A percentile compares a stretch with the other conserved stretches of the same genome.
phyloP scores from a whole-genome alignment of 176 grass and related monocot genomes.

The Oryza punctata region DNA sequence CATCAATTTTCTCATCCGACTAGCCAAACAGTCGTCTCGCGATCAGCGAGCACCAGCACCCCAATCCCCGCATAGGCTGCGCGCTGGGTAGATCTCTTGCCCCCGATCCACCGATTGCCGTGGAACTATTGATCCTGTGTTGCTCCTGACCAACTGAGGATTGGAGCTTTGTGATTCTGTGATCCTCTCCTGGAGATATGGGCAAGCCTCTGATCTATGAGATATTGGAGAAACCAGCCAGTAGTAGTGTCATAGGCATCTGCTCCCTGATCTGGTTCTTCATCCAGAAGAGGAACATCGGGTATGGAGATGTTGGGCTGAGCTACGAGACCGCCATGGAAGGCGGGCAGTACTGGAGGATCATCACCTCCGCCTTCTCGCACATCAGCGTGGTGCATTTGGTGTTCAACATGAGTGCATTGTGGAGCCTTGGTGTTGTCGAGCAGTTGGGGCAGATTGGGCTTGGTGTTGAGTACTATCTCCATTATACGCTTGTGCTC shows the following conservation, averaged over 20 bases:
- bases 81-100: not conserved
- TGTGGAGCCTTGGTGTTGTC: slow-evolving; percentile 88
- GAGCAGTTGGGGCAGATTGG: slow-evolving; percentile 72
- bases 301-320: slow-evolving; percentile 86
- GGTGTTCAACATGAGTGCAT: slow-evolving; percentile 96
- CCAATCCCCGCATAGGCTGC: not conserved
- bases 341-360: slow-evolving; percentile 84
- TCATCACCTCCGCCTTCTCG: slow-evolving; percentile 87
- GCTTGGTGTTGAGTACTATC: slow-evolving; percentile 84
- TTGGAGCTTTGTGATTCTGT: not conserved
- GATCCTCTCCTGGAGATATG: slow-evolving; percentile 36
- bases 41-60: not conserved
- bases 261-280: slow-evolving; percentile 94
- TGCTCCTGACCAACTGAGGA: not conserved
- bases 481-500: slow-evolving; percentile 85
- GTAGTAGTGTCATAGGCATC: slow-evolving; percentile 70
- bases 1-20: slow-evolving; percentile 11
- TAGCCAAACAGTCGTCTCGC: not conserved
- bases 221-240: slow-evolving; percentile 90
- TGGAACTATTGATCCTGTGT: not conserved
- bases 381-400: slow-evolving; percentile 93
- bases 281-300: slow-evolving; percentile 86
- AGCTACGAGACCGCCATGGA: slow-evolving; percentile 79
- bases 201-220: slow-evolving; percentile 88
- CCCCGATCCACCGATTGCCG: slow-evolving; percentile 11